A percentile compares a stretch with the other conserved stretches of the same genome.
These are phyloP conservation scores for Xylaria sp. DNA, from an alignment of 2,329 filamentous ascomycete species.

Conservation along the genomic window DNA sequence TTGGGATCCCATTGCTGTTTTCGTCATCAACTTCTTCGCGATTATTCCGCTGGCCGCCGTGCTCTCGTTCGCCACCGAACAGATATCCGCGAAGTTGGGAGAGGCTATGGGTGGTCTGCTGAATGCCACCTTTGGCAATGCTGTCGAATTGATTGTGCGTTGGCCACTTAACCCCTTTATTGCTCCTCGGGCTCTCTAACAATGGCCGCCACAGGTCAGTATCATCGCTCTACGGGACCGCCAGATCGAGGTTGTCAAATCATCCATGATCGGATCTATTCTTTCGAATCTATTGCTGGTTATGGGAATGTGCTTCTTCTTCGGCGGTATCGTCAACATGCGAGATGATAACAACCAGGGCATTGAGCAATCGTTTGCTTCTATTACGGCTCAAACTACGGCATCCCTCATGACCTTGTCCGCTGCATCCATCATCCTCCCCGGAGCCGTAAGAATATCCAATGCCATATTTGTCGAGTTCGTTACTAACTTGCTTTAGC, in stretches of 20 bases:
- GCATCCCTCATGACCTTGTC: slow-evolving; percentile 70
- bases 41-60: slow-evolving; percentile 71
- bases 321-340: slow-evolving; percentile 64
- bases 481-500: slow-evolving; percentile 35
- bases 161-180: slow-evolving; percentile 13
- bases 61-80: slow-evolving; percentile 72
- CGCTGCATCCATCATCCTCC: slow-evolving; percentile 72
- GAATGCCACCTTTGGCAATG: slow-evolving; percentile 75
- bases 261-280: slow-evolving; percentile 94
- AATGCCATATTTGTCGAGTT: background rate
- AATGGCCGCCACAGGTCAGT: slow-evolving; percentile 58
- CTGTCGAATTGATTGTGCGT: slow-evolving; percentile 70
- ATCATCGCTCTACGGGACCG: slow-evolving; percentile 81
- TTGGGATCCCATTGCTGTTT: slow-evolving; percentile 63
- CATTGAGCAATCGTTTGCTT: slow-evolving; percentile 67
- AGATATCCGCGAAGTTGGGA: slow-evolving; percentile 66
- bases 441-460: slow-evolving; percentile 53
- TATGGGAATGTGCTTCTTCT: slow-evolving; percentile 73
- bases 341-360: slow-evolving; percentile 51
- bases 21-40: slow-evolving; percentile 74
- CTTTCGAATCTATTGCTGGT: slow-evolving; percentile 90
- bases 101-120: slow-evolving; percentile 68
- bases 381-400: slow-evolving; percentile 71
- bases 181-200: slow-evolving; percentile 13
- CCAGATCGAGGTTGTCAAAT: slow-evolving; percentile 94